Conservation (phyloP, 495 filamentous ascomycete species). For the Tuber microsphaerosporum region DNA sequence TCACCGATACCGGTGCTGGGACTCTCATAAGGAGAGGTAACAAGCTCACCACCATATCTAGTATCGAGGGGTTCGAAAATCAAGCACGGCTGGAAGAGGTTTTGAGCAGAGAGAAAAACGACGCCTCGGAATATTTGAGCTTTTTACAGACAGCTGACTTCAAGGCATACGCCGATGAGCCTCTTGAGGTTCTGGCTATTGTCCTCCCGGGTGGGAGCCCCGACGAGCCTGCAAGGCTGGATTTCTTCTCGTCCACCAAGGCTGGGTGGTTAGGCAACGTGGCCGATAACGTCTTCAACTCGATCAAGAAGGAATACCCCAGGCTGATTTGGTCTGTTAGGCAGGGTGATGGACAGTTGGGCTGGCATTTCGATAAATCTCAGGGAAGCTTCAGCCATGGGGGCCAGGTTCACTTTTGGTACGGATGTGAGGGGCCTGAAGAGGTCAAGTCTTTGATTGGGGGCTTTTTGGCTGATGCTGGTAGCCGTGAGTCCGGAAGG, state of each 20-base stretch:
- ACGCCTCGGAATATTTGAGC: slow-evolving; percentile 28
- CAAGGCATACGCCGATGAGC: slow-evolving; percentile 90
- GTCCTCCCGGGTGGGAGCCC: slow-evolving; percentile 63
- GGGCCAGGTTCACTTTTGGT: slow-evolving; percentile 94
- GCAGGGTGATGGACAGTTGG: slow-evolving; percentile 92
- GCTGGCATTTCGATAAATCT: slow-evolving; percentile 98
- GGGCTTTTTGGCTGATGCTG: slow-evolving; percentile 71
- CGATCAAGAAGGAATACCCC: slow-evolving; percentile 85
- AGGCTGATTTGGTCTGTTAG: slow-evolving; percentile 96
- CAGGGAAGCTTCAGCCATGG: slow-evolving; percentile 78
- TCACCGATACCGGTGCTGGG: slow-evolving; percentile 91
- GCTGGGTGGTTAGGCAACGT: slow-evolving; percentile 92
- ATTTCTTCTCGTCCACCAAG: slow-evolving; percentile 92
- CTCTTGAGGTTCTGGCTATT: slow-evolving; percentile 93
- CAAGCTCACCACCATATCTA: slow-evolving; percentile 71
- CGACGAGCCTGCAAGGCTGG: slow-evolving; percentile 62
- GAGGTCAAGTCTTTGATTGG: slow-evolving; percentile 81
- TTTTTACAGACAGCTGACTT: slow-evolving; percentile 47
- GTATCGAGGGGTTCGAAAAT: slow-evolving; percentile 72
- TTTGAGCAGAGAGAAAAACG: slow-evolving; percentile 60
- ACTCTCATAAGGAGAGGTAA: slow-evolving; percentile 90
- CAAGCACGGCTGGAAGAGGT: slow-evolving; percentile 69
- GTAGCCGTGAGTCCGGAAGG: slow-evolving; percentile 52
- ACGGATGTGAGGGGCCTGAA: slow-evolving; percentile 76
- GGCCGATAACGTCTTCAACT: slow-evolving; percentile 92